Base-by-base conservation (phyloP, 1,284 basidiomycete genomes). In the Ustilago hordei region DNA sequence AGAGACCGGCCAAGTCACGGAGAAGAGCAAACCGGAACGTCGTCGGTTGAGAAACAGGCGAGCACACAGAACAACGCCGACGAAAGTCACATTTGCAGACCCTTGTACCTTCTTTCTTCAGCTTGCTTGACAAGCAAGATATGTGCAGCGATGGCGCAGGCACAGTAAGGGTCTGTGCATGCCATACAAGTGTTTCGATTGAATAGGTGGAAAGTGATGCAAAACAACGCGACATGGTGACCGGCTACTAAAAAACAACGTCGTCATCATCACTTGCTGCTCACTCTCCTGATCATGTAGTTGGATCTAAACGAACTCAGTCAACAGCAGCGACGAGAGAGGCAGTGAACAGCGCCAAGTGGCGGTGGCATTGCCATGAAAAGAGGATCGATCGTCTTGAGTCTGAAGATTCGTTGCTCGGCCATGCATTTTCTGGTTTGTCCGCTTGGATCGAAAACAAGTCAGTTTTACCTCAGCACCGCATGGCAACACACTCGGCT, bases 1-100 rank as follows among this genome's bases (percentile, higher is more conserved):
- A 50, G 28, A 19, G 48, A 50, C 48, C 48, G 48, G 31, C 17
- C 48, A 50, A 31, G 31, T 52, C 59, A 39, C 59, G 59, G 59
- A 61, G 59, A 43, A 61, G 43, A 45, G 36, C 45, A 38, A 50
- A 50, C 48, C 48, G 48, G 31, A 15, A 55, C 19, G n/a, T n/a
- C 32, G 9, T 52, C 34, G 43, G 43, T 19, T 45, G 43, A 45
- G 43, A 45, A 45, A 45, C 43, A 45, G n/a, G 43, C 43, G 17
- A 41, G 39, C 11, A 41, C 15, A 41, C 39, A 11, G 13, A 6
- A 13, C 39, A 41, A 4, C 15, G 15, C 39, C 5, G 13, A 28
- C 23, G 23, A 28, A 28, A 28, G 23, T 28, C 23, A 28, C 23
- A 28, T 41, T 15, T 17, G 15, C 13, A 41, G 15, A 41, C 15